Conservation (phyloP, 257 asterid genomes). For the Ophiorrhiza pumila region DNA sequence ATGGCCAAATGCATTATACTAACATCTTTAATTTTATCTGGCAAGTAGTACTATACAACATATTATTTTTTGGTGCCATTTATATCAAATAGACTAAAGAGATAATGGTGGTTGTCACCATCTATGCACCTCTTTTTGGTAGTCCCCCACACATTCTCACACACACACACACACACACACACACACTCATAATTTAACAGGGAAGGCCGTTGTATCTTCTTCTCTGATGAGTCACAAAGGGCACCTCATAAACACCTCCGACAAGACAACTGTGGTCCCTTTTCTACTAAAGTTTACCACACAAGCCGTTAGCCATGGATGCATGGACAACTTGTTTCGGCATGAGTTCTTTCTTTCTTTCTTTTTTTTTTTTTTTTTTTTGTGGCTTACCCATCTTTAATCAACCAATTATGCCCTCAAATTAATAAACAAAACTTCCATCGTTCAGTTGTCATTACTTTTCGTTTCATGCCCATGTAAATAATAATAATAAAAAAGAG, state of each 20-base stretch:
- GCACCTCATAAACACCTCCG: slow-evolving; percentile 35
- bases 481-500: too few relatives aligned
- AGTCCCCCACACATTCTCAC: slow-evolving; percentile 57
- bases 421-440: not conserved
- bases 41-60: not conserved
- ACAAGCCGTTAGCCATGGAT: not conserved
- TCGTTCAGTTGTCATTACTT: slow-evolving; percentile 1
- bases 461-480: not conserved
- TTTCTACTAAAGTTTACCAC: slow-evolving; percentile 28
- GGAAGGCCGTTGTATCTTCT: slow-evolving; percentile 18
- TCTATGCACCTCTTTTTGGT: slow-evolving; percentile 40
- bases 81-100: slow-evolving; percentile 15
- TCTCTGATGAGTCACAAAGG: slow-evolving; percentile 31
- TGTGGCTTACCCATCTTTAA: not conserved
- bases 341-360: slow-evolving; percentile 1
- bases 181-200: slow-evolving; percentile 34
- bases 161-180: slow-evolving; percentile 9
- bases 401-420: not conserved
- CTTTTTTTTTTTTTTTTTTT: not conserved
- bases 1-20: not conserved
- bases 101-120: slow-evolving; percentile 56
- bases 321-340: slow-evolving; percentile 1
- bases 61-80: not conserved
- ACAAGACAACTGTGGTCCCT: slow-evolving; percentile 54
- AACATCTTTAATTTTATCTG: not conserved